Evolutionary conservation across 164 flowering plant species (phyloP).

Genomic region (Kingdonia uniflora): DNA sequence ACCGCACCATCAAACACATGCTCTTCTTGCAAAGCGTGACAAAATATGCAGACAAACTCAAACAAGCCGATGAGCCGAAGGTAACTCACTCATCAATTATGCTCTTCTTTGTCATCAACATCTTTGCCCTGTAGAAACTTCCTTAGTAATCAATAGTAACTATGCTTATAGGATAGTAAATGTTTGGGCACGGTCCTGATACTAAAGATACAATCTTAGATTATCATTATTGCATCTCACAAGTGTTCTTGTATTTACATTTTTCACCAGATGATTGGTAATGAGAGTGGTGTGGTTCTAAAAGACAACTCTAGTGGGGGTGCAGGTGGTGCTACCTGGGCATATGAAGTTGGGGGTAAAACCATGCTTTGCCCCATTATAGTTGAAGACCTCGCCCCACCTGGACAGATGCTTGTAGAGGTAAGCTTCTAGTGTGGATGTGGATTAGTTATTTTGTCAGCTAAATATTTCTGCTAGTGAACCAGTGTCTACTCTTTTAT

Average conservation of each 20-base stretch:
- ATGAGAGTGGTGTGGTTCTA: slow-evolving; percentile 25
- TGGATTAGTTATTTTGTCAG: too few species aligned
- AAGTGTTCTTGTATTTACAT: slow-evolving; percentile 6
- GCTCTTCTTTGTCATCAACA: neutral
- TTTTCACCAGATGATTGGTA: slow-evolving; percentile 33
- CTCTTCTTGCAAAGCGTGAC: slow-evolving; percentile 67
- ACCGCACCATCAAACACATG: slow-evolving; percentile 73
- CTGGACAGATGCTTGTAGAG: slow-evolving; percentile 87
- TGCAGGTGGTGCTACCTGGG: slow-evolving; percentile 60
- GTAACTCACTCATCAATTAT: slow-evolving; percentile 17
- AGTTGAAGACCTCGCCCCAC: slow-evolving; percentile 70
- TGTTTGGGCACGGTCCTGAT: too few species aligned
- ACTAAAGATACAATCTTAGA: too few species aligned
- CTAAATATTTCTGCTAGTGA: neutral
- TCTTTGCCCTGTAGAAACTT: too few species aligned
- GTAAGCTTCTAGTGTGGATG: slow-evolving; percentile 21
- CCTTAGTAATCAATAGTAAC: too few species aligned
- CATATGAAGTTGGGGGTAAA: slow-evolving; percentile 60
- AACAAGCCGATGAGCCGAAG: slow-evolving; percentile 50
- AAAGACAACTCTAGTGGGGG: slow-evolving; percentile 25
- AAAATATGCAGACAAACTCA: slow-evolving; percentile 55
- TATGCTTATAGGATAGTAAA: too few species aligned
- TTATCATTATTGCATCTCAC: too few species aligned
- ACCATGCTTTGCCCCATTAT: slow-evolving; percentile 59
- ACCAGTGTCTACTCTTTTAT: neutral